A percentile compares a stretch with the other conserved stretches of the same genome.
Conservation (phyloP, 179 eudicot genomes). For the Vitellaria paradoxa region DNA sequence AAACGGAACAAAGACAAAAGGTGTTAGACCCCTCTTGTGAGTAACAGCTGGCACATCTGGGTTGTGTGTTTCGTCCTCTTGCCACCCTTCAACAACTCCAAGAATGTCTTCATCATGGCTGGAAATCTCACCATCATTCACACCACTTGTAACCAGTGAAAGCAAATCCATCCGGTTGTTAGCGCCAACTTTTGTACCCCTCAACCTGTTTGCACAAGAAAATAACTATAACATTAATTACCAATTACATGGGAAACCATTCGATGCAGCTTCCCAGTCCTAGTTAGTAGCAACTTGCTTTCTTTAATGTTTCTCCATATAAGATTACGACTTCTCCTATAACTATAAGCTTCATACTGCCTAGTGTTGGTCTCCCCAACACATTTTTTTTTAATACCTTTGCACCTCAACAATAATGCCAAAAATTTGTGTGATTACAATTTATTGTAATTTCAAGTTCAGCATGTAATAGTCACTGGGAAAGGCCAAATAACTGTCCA, state of each 20-base stretch:
- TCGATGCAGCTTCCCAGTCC: neutral
- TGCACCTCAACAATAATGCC: neutral
- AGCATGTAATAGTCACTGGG: neutral
- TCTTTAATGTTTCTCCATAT: neutral
- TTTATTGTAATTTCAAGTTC: neutral
- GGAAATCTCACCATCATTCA: conserved; percentile 56
- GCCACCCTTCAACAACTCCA: conserved; percentile 86
- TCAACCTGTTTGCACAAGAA: conserved; percentile 45
- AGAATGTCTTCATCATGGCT: conserved; percentile 66
- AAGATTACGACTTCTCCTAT: neutral
- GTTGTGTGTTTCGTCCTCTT: conserved; percentile 92
- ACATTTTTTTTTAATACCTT: neutral
- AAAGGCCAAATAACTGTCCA: neutral
- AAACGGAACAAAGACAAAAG: conserved; percentile 88
- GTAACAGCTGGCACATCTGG: conserved; percentile 94
- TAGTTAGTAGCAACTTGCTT: neutral
- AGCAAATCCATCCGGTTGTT: conserved; percentile 88
- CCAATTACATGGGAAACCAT: neutral
- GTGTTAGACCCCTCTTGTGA: conserved; percentile 76
- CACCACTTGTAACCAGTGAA: conserved; percentile 82
- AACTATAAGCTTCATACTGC: neutral
- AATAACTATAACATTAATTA: neutral
- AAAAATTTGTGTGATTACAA: neutral
- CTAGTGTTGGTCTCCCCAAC: neutral
- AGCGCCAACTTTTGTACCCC: conserved; percentile 84